A percentile compares a stretch with the other conserved stretches of the same genome.
These are phyloP conservation scores for Emericellopsis atlantica DNA, from an alignment of 2,329 filamentous ascomycete species.

Conservation along the genomic window DNA sequence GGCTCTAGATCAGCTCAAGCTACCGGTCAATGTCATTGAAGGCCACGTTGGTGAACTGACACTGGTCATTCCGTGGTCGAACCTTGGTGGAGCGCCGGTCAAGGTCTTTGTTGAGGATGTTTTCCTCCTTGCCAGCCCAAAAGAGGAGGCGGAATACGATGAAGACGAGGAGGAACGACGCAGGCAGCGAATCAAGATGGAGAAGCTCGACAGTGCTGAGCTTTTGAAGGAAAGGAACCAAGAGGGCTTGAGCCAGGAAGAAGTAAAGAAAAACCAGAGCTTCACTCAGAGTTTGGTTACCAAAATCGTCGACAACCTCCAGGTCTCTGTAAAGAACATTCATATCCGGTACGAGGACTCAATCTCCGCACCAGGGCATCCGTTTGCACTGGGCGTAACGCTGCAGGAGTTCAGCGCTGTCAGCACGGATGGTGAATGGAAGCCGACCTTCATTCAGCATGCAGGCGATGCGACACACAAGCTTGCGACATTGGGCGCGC, in stretches of 20 bases:
- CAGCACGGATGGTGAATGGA: slow-evolving; percentile 91
- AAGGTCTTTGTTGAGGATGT: slow-evolving; percentile 95
- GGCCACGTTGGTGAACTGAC: slow-evolving; percentile 89
- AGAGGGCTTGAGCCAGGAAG: slow-evolving; percentile 89
- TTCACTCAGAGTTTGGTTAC: slow-evolving; percentile 92
- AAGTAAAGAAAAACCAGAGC: slow-evolving; percentile 94
- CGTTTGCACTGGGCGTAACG: slow-evolving; percentile 85
- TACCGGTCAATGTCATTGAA: slow-evolving; percentile 93
- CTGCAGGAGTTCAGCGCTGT: slow-evolving; percentile 94
- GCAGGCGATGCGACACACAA: slow-evolving; percentile 79
- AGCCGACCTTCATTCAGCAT: slow-evolving; percentile 89
- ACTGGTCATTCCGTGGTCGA: slow-evolving; percentile 93
- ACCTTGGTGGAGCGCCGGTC: slow-evolving; percentile 85
- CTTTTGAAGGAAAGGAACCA: slow-evolving; percentile 81
- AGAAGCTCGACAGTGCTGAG: slow-evolving; percentile 94
- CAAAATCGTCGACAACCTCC: slow-evolving; percentile 96
- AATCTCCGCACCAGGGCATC: slow-evolving; percentile 86
- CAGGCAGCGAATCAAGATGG: slow-evolving; percentile 90
- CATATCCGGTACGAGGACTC: slow-evolving; percentile 97
- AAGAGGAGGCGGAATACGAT: slow-evolving; percentile 88
- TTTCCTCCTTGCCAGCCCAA: slow-evolving; percentile 86
- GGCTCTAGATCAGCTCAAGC: slow-evolving; percentile 90
- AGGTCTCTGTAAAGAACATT: slow-evolving; percentile 96
- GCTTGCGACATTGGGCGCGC: slow-evolving; percentile 74
- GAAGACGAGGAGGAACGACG: slow-evolving; percentile 82